Conservation (phyloP, 495 filamentous ascomycete species). For the Wilcoxina mikolae region DNA sequence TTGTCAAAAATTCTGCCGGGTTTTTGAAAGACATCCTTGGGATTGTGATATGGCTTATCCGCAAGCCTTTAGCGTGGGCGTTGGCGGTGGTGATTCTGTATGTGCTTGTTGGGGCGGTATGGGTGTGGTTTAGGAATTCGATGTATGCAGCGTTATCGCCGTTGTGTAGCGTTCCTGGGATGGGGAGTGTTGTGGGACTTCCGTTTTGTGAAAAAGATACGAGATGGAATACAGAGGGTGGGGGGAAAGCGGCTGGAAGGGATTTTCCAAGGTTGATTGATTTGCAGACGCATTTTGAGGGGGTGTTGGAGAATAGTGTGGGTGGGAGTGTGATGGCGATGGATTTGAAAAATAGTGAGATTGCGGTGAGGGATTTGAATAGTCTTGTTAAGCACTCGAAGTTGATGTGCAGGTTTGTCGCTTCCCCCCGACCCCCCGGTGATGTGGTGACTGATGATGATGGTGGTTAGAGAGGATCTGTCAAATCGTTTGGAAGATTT, state of each 20-base stretch:
- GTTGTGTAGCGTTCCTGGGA: background rate
- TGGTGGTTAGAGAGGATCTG: slow-evolving; percentile 14
- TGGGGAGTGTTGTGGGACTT: too few species aligned
- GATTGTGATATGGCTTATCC: background rate
- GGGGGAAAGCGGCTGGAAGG: background rate
- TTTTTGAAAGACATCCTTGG: background rate
- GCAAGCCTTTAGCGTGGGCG: background rate
- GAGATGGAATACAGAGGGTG: background rate
- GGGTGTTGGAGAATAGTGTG: slow-evolving; percentile 45
- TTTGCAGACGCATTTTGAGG: slow-evolving; percentile 50
- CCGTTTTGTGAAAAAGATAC: background rate
- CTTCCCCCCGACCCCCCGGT: background rate
- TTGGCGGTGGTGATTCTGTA: background rate
- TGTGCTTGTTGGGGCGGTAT: background rate
- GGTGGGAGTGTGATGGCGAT: slow-evolving; percentile 32
- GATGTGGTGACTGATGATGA: background rate
- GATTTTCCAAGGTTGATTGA: slow-evolving; percentile 54
- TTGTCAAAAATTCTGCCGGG: background rate
- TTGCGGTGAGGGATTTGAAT: slow-evolving; percentile 18
- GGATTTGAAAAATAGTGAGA: slow-evolving; percentile 21
- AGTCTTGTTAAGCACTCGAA: slow-evolving; percentile 14
- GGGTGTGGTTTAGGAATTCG: background rate
- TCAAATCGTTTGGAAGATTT: slow-evolving; percentile 20
- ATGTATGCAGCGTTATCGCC: background rate
- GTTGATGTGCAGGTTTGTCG: slow-evolving; percentile 1